Conservation (phyloP, 2,329 filamentous ascomycete genomes). For the Fusarium pininemorale region DNA sequence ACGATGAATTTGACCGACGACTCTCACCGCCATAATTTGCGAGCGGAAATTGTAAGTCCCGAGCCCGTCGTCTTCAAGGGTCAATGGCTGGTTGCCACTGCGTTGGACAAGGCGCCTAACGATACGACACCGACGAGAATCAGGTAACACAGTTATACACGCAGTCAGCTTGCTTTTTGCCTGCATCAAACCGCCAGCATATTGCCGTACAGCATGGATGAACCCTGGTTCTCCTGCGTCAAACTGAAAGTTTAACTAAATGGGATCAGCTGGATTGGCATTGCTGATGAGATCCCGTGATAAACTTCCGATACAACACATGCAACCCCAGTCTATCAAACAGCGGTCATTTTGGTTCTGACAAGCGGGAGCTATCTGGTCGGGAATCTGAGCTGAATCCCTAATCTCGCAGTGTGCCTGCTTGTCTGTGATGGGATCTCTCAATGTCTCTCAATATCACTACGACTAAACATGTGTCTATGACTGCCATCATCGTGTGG, state of each 20-base stretch:
- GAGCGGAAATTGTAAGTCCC: not conserved
- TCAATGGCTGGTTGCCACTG: conserved; percentile 10
- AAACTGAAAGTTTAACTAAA: conserved; percentile 6
- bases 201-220: not conserved
- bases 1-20: not conserved
- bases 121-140: not conserved
- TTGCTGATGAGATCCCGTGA: not conserved
- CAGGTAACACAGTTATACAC: not conserved
- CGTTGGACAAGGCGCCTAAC: conserved; percentile 10
- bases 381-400: not conserved
- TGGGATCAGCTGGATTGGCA: conserved; percentile 19
- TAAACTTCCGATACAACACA: conserved; percentile 18
- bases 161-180: not conserved
- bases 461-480: not conserved
- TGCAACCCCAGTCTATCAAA: conserved; percentile 24
- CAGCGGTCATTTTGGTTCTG: not conserved
- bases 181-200: not conserved
- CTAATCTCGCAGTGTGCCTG: not conserved
- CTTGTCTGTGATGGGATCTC: not conserved
- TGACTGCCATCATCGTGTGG: not conserved
- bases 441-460: not conserved
- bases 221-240: conserved; percentile 9
- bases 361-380: not conserved
- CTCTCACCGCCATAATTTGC: conserved; percentile 10
- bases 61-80: not conserved